These are phyloP conservation scores for Taphrina populina DNA, from an alignment of 1,139 yeast species.

Conservation along the genomic window DNA sequence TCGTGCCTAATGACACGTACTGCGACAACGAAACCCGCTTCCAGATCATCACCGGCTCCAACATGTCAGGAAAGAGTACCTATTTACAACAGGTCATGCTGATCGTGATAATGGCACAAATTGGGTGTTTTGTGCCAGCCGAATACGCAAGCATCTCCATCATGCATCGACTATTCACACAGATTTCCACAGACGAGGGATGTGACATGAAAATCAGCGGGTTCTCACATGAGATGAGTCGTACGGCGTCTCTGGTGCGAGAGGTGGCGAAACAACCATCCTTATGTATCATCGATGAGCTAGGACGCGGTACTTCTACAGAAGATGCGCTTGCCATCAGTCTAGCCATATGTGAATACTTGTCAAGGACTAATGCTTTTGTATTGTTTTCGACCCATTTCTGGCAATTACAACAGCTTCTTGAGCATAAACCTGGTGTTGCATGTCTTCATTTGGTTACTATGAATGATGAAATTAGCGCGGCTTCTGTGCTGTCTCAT, in stretches of 20 bases:
- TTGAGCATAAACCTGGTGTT: constrained; percentile 34
- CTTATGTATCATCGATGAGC: constrained; percentile 57
- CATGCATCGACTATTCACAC: constrained; percentile 54
- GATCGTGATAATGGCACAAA: constrained; percentile 69
- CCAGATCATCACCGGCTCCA: constrained; percentile 68
- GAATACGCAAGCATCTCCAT: constrained; percentile 56
- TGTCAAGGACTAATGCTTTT: constrained; percentile 46
- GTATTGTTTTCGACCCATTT: constrained; percentile 38
- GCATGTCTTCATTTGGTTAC: constrained; percentile 35
- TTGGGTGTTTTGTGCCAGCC: constrained; percentile 76
- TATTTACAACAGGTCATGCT: constrained; percentile 65
- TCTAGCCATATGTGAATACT: constrained; percentile 65
- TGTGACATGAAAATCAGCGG: constrained; percentile 68
- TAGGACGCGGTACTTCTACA: constrained; percentile 84
- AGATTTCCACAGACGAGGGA: constrained; percentile 74
- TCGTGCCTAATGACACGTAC: constrained; percentile 68
- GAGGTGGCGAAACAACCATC: constrained; percentile 55
- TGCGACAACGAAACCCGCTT: constrained; percentile 52
- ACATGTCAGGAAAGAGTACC: constrained; percentile 75
- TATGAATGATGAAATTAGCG: constrained; percentile 2
- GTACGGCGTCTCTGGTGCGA: constrained; percentile 58
- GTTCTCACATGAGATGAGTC: constrained; percentile 70
- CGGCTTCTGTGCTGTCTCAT: no score
- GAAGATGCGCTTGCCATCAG: constrained; percentile 88
- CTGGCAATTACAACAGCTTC: constrained; percentile 34